Percentiles rank a stretch among this genome's conserved stretches.
Evolutionary conservation across 495 filamentous ascomycete species (phyloP).

Genomic region (Penicillium robsamsonii): DNA sequence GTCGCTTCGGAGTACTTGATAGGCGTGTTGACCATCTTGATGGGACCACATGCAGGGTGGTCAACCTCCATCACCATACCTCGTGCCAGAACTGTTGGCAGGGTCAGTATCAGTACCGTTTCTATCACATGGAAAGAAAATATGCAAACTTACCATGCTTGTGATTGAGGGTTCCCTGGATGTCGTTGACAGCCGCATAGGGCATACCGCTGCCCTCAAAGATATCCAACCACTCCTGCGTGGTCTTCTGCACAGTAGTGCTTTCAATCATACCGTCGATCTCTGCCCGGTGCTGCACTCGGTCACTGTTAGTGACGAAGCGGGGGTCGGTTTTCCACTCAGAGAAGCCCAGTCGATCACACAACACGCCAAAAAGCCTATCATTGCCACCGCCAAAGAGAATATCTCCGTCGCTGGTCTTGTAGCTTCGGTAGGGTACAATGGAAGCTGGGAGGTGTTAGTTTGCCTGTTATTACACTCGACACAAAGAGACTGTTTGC

Average conservation of each 20-base stretch:
- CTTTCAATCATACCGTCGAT: constrained; percentile 76
- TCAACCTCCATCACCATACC: constrained; percentile 87
- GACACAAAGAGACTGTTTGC: background rate
- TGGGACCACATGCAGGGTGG: constrained; percentile 76
- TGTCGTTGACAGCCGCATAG: constrained; percentile 92
- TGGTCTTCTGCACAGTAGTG: constrained; percentile 74
- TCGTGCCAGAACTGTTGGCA: constrained; percentile 63
- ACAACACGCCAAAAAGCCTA: constrained; percentile 81
- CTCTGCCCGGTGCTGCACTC: constrained; percentile 73
- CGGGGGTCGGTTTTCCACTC: constrained; percentile 76
- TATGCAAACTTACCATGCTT: constrained; percentile 58
- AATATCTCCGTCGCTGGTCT: constrained; percentile 88
- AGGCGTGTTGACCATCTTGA: constrained; percentile 91
- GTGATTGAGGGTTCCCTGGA: constrained; percentile 79
- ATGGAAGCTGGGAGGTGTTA: constrained; percentile 67
- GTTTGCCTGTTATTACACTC: background rate
- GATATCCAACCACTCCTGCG: constrained; percentile 81
- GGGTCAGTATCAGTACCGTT: constrained; percentile 9
- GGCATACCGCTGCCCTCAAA: constrained; percentile 91
- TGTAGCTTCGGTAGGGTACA: constrained; percentile 90
- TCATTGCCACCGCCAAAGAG: constrained; percentile 95
- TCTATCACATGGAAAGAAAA: background rate
- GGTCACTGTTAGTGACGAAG: constrained; percentile 75
- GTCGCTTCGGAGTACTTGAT: constrained; percentile 87
- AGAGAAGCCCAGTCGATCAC: constrained; percentile 69